These are phyloP conservation scores for Paramecium pentaurelia DNA, from an alignment of 73 alveolate species.

Conservation along the genomic window DNA sequence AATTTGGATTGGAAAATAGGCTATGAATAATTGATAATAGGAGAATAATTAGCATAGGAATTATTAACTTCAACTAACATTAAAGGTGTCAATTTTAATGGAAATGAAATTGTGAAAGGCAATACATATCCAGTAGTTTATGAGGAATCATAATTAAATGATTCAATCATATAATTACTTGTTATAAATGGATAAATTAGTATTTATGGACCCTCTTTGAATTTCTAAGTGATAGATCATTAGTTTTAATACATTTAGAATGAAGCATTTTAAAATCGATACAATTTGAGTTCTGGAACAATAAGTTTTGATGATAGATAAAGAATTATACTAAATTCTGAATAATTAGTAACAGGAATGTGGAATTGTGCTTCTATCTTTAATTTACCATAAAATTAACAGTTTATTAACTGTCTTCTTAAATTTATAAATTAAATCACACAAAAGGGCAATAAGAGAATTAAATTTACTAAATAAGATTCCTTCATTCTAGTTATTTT, in stretches of 20 bases:
- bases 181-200: neutral
- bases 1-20: neutral
- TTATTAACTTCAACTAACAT: neutral
- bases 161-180: neutral
- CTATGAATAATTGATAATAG: neutral
- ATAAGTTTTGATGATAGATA: conserved; percentile 20
- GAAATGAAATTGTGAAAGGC: neutral
- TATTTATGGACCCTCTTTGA: neutral
- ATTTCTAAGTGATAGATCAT: neutral
- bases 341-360: neutral
- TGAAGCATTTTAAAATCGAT: neutral
- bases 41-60: neutral
- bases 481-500: neutral
- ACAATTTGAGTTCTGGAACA: neutral
- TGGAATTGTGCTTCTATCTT: neutral
- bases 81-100: neutral
- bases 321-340: neutral
- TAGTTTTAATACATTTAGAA: neutral
- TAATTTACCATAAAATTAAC: neutral
- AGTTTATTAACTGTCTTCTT: conserved; percentile 15
- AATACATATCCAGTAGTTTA: neutral
- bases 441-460: neutral
- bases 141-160: neutral
- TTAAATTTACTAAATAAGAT: neutral
- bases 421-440: neutral